Conservation (phyloP, 108 stramenopile species). For the Asterionellopsis glacialis region DNA sequence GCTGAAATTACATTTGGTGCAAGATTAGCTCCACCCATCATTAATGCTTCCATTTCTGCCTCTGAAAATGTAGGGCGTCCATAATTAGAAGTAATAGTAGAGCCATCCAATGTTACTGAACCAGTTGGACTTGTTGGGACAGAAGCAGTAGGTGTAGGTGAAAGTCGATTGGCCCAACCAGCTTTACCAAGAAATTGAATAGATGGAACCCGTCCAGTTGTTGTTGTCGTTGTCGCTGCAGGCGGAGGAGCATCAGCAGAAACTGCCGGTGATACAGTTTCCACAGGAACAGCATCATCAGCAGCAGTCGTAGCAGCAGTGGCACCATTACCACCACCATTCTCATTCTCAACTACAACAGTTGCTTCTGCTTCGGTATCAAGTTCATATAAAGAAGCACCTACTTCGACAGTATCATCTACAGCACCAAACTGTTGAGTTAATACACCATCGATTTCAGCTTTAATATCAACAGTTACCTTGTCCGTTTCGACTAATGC, state of each 20-base stretch:
- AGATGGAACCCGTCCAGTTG: constrained; percentile 49
- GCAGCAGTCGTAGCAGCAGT: constrained; percentile 11
- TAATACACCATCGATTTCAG: constrained; percentile 70
- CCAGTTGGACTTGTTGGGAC: constrained; percentile 18
- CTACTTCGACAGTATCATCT: constrained; percentile 83
- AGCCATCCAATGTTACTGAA: constrained; percentile 18
- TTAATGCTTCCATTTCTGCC: constrained; percentile 89
- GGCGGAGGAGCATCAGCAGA: too few relatives aligned
- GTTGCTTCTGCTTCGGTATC: constrained; percentile 66
- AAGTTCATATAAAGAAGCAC: constrained; percentile 66
- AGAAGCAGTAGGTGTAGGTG: constrained; percentile 7
- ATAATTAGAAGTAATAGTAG: constrained; percentile 54
- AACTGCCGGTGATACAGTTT: constrained; percentile 15
- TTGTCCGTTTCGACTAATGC: constrained; percentile 90
- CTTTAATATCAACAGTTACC: constrained; percentile 92
- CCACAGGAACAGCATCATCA: constrained; percentile 10
- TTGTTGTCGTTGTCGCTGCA: constrained; percentile 3
- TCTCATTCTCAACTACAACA: constrained; percentile 11
- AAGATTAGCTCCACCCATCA: constrained; percentile 79
- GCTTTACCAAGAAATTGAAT: constrained; percentile 93
- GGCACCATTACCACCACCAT: constrained; percentile 15
- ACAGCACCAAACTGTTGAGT: constrained; percentile 66
- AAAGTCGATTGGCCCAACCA: constrained; percentile 49
- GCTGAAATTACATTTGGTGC: constrained; percentile 14
- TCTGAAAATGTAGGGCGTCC: constrained; percentile 81